These are phyloP conservation scores for Albifimbria verrucaria DNA, from an alignment of 2,329 filamentous ascomycete species.

Conservation along the genomic window DNA sequence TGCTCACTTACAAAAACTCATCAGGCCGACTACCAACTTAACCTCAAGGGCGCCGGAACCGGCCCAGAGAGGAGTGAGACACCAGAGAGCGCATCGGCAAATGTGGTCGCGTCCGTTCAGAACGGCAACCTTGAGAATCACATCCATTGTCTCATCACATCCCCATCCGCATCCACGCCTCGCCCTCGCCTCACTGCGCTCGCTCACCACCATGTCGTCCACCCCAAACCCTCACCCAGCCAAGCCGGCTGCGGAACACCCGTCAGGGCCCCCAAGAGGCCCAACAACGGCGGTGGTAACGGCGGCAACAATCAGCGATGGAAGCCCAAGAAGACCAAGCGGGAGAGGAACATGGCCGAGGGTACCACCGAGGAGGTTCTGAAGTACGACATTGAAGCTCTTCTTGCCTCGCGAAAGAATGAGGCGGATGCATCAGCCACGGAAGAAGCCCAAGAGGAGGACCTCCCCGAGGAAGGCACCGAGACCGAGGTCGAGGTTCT, in stretches of 20 bases:
- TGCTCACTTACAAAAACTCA: no score
- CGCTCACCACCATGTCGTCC: not conserved
- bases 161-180: not conserved
- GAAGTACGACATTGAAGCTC: slow-evolving; percentile 56
- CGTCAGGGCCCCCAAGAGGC: slow-evolving; percentile 14
- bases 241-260: not conserved
- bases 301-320: slow-evolving; percentile 18
- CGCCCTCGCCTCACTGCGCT: no score
- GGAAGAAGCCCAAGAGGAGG: slow-evolving; percentile 25
- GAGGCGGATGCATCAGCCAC: no score
- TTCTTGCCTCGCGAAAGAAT: slow-evolving; percentile 35
- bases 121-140: not conserved
- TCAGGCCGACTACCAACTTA: no score
- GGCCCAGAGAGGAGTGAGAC: not conserved
- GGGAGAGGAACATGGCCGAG: slow-evolving; percentile 56
- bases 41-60: not conserved
- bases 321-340: slow-evolving; percentile 47
- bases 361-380: slow-evolving; percentile 67
- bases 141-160: slow-evolving; percentile 3
- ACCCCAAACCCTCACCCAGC: not conserved
- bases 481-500: slow-evolving; percentile 81
- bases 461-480: slow-evolving; percentile 62
- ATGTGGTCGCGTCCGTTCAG: not conserved
- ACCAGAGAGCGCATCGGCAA: not conserved
- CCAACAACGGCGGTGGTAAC: slow-evolving; percentile 10